Conservation (phyloP, 2,329 filamentous ascomycete species). For the Thelonectria olida region DNA sequence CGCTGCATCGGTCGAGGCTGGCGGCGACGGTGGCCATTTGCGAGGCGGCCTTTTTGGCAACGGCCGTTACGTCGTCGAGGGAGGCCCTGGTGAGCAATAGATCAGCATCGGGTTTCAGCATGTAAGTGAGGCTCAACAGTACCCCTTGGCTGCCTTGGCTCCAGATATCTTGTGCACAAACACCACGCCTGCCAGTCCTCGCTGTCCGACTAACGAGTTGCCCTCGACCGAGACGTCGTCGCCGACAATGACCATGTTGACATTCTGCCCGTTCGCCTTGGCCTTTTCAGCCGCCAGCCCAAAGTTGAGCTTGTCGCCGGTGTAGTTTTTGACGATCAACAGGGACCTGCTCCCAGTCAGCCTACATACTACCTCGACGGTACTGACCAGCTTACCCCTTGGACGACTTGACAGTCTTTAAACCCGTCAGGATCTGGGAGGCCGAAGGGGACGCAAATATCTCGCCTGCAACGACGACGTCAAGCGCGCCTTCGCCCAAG, state of each 20-base stretch:
- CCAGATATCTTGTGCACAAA: conserved; percentile 39
- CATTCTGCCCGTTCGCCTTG: conserved; percentile 35
- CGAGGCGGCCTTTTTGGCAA: conserved; percentile 30
- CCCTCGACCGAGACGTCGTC: conserved; percentile 38
- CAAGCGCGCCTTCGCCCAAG: conserved; percentile 34
- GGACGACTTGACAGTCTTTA: conserved; percentile 32
- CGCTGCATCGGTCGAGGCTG: conserved; percentile 37
- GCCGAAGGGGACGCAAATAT: conserved; percentile 39
- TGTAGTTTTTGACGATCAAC: conserved; percentile 41
- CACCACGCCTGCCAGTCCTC: conserved; percentile 36
- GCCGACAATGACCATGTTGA: conserved; percentile 37
- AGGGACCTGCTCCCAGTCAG: conserved; percentile 21
- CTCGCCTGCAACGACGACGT: conserved; percentile 35
- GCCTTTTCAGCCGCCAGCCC: conserved; percentile 42
- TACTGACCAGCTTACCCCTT: conserved; percentile 29
- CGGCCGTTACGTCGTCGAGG: conserved; percentile 29
- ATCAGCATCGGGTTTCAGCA: background rate
- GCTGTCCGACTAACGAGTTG: conserved; percentile 35
- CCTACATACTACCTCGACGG: too few relatives aligned
- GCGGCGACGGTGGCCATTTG: conserved; percentile 39
- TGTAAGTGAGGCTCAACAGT: background rate
- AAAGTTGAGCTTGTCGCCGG: conserved; percentile 42
- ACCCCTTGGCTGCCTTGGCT: conserved; percentile 36
- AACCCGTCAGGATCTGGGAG: conserved; percentile 33
- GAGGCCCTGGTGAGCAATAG: conserved; percentile 14